Evolutionary conservation across 495 filamentous ascomycete species (phyloP).

Genomic region (Usnea hakonensis): DNA sequence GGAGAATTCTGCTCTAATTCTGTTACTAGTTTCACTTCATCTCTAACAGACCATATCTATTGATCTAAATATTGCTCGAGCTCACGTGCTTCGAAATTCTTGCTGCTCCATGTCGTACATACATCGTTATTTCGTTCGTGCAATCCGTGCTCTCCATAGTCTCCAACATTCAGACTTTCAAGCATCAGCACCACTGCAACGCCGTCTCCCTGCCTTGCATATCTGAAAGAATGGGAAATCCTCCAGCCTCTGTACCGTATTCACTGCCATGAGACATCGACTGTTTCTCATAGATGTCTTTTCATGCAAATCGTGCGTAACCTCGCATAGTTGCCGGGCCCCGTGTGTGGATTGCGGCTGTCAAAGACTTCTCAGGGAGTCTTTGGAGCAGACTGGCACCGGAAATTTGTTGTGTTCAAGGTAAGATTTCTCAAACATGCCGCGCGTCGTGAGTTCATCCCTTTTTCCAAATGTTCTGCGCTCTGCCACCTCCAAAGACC

Average conservation of each 20-base stretch:
- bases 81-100: neutral
- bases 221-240: neutral
- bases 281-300: neutral
- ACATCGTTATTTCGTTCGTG: neutral
- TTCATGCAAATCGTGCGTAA: neutral
- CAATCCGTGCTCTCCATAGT: neutral
- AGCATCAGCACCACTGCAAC: neutral
- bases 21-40: neutral
- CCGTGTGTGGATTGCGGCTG: neutral
- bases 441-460: neutral
- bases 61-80: neutral
- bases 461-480: neutral
- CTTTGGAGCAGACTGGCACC: neutral
- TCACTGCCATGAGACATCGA: neutral
- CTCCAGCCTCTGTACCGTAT: neutral
- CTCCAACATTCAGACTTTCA: neutral
- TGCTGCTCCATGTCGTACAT: neutral
- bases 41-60: neutral
- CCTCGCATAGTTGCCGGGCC: neutral
- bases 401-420: neutral
- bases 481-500: neutral
- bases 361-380: neutral
- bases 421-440: neutral
- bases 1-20: neutral
- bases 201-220: neutral